Evolutionary conservation across 768 basidiomycete species (phyloP), one percentile per base, ranked within the genome.

Genomic region (Coprinopsis cinerea): DNA sequence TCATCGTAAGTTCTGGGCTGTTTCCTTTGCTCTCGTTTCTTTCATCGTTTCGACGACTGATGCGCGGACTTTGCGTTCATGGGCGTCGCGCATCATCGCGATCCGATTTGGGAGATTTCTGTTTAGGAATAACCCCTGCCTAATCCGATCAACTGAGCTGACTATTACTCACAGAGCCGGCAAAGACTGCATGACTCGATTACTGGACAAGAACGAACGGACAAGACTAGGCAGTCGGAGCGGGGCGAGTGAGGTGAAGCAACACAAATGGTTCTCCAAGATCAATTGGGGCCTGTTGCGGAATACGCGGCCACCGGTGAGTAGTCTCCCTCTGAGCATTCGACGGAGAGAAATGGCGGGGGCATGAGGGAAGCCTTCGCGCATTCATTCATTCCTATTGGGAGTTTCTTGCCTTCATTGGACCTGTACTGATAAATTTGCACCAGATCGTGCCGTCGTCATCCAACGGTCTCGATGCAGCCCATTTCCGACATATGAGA

Each of bases 211-310:
- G 72, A 83, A 88, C 58, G 96, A 99, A 67, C 73, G 78, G 62
- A 84, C 80, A 49, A 78, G 96, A 53, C 67, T 98, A 30, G 96
- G 96, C 39, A 92, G 91, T 67, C 84, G 79, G 68, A 92, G 84
- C 57, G 96, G 96, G 23, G 96, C 96, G 49, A 95, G 92, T 63
- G 96, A 99, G 68, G 93, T 99, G 59, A 99, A 98, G 73, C 85
- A 89, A 51, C 96, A 98, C 78, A 93, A 91, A 65, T 99, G 96
- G 96, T 99, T 99, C 72, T 72, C 74, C 24, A 92, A 92, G 60
- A 83, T 95, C 63, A 94, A 92, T 70, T 99, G 95, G 96, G 96
- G 95, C 20, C 74, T 99, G 49, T 69, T 99, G 63, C 78, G 96
- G 58, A 88, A 98, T 67, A 85, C 82, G 57, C 83, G 83, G 62